These are phyloP conservation scores for Scedosporium dehoogii DNA, from an alignment of 2,329 filamentous ascomycete species.

Conservation along the genomic window DNA sequence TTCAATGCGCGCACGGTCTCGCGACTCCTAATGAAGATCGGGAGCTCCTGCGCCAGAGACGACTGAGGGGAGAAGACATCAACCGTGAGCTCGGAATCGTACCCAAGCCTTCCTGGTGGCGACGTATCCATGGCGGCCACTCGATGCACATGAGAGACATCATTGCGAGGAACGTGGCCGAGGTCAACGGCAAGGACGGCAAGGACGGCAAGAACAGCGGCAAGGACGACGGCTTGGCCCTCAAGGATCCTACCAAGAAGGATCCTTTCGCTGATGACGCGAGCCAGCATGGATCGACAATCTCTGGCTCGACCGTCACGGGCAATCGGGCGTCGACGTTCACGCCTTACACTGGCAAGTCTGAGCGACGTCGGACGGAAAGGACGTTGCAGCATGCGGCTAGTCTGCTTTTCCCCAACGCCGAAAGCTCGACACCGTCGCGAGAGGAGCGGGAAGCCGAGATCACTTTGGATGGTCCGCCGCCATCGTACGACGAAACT, in stretches of 20 bases:
- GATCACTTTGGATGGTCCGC: conserved; percentile 33
- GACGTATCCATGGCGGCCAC: conserved; percentile 36
- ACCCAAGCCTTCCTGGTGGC: conserved; percentile 59
- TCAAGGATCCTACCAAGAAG: background rate
- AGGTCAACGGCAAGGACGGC: conserved; percentile 31
- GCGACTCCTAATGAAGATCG: conserved; percentile 61
- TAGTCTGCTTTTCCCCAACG: conserved; percentile 37
- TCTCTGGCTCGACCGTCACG: background rate
- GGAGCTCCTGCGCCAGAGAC: conserved; percentile 54
- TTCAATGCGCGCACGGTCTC: conserved; percentile 47
- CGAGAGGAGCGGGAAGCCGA: conserved; percentile 23
- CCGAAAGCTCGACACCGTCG: conserved; percentile 15
- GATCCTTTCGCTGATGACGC: background rate
- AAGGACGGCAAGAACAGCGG: background rate
- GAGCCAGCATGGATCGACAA: background rate
- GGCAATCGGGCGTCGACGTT: background rate
- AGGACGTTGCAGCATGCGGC: conserved; percentile 32
- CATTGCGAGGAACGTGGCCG: conserved; percentile 43
- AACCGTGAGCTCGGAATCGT: conserved; percentile 53
- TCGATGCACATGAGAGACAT: conserved; percentile 37
- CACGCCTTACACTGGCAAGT: conserved; percentile 27
- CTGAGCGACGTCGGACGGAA: conserved; percentile 33
- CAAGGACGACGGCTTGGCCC: background rate
- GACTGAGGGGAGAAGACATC: conserved; percentile 40
- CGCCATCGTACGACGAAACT: conserved; percentile 27